Evolutionary conservation across 768 basidiomycete genomes (phyloP).

Genomic region (Mrakia hoshinonis): DNA sequence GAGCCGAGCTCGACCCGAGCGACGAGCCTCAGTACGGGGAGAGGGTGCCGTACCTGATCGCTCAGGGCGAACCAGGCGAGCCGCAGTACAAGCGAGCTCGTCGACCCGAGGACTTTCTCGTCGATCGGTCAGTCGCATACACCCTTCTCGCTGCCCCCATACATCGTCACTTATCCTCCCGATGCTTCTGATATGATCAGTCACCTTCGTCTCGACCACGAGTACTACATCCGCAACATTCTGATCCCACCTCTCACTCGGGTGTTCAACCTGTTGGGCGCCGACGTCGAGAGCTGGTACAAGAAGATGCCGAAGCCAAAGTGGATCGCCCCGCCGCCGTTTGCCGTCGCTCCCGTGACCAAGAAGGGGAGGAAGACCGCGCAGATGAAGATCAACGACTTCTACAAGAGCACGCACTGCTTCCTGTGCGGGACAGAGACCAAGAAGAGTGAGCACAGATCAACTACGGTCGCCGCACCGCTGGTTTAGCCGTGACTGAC

Average conservation of each 20-base stretch:
- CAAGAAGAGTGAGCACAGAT: not conserved
- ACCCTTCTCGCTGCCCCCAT: not conserved
- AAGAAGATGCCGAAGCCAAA: conserved; percentile 67
- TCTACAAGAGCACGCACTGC: conserved; percentile 64
- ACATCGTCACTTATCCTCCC: too few species aligned
- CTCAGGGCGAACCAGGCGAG: conserved; percentile 53
- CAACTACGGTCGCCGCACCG: not conserved
- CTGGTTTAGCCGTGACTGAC: not conserved
- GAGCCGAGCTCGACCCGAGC: conserved; percentile 62
- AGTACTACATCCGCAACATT: conserved; percentile 78
- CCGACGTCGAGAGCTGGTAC: conserved; percentile 78
- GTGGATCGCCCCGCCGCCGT: conserved; percentile 13
- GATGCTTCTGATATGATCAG: conserved; percentile 40
- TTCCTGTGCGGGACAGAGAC: conserved; percentile 51
- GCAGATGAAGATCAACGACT: conserved; percentile 56
- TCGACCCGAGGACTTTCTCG: conserved; percentile 61
- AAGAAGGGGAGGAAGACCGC: conserved; percentile 38
- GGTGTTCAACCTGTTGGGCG: conserved; percentile 83
- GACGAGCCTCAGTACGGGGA: conserved; percentile 88
- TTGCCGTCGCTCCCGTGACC: not conserved
- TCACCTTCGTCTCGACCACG: conserved; percentile 66
- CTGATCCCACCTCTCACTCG: conserved; percentile 84
- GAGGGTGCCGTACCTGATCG: conserved; percentile 82
- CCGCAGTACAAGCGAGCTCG: conserved; percentile 67
- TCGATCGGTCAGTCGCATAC: conserved; percentile 49